phyloP scores from a whole-genome alignment of 1,284 basidiomycete species.

The Cryptococcus amylolentus region DNA sequence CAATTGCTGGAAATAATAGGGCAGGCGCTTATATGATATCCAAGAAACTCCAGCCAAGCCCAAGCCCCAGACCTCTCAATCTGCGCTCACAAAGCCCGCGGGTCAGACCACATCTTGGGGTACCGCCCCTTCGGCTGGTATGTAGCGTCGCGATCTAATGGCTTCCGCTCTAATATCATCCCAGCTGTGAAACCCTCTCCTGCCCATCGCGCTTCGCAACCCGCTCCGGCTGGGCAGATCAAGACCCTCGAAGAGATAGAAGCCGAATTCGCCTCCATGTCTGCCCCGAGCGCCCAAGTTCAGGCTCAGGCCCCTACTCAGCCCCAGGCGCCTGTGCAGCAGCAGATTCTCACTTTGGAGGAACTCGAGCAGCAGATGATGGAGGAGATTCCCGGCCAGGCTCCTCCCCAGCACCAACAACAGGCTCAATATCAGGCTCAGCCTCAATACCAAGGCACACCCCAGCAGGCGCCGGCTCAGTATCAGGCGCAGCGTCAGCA shows the following conservation, averaged over 20 bases:
- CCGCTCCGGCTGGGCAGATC: conserved; percentile 53
- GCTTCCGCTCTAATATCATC: conserved; percentile 22
- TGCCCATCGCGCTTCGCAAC: conserved; percentile 19
- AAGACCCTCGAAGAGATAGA: conserved; percentile 91
- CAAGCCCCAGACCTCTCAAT: conserved; percentile 12
- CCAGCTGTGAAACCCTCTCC: conserved; percentile 45
- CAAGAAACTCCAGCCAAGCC: conserved; percentile 15
- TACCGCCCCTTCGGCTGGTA: conserved; percentile 30
- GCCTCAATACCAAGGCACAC: conserved; percentile 17
- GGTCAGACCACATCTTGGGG: conserved; percentile 51
- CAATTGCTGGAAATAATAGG: conserved; percentile 1
- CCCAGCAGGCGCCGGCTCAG: background rate
- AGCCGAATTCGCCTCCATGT: conserved; percentile 66
- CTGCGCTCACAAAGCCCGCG: conserved; percentile 24
- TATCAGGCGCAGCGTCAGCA: conserved; percentile 35
- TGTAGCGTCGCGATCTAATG: background rate
- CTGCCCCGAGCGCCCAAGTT: conserved; percentile 8
- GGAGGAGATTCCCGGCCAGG: conserved; percentile 37
- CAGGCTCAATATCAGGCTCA: conserved; percentile 34
- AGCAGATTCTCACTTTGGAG: conserved; percentile 45
- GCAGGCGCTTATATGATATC: background rate
- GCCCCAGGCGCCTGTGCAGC: conserved; percentile 10
- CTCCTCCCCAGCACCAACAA: conserved; percentile 11
- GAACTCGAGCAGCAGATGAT: conserved; percentile 52
- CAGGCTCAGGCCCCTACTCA: conserved; percentile 3